Evolutionary conservation across 805 yeast species (phyloP).

Genomic region (Suhomyces tanzawaensis): DNA sequence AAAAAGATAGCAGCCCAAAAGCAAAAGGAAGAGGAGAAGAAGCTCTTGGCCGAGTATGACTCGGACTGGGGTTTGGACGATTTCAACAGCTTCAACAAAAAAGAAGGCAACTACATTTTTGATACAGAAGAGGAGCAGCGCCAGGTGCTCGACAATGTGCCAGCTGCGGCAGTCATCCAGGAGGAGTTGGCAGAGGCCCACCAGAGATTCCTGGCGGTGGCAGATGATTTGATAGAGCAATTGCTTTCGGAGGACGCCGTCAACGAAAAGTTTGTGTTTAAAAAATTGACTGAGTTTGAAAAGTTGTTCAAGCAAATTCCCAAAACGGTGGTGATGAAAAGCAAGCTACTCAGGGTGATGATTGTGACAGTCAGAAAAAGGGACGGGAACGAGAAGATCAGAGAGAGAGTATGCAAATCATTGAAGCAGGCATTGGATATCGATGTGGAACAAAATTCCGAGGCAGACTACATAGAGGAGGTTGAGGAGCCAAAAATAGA

Average conservation of each 20-base stretch:
- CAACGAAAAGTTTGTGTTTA: slow-evolving; percentile 16
- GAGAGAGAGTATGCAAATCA: slow-evolving; percentile 16
- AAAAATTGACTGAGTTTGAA: slow-evolving; percentile 16
- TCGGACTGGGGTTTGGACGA: slow-evolving; percentile 47
- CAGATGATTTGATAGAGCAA: slow-evolving; percentile 14
- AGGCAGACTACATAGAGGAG: slow-evolving; percentile 8
- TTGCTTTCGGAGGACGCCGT: slow-evolving; percentile 15
- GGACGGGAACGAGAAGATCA: slow-evolving; percentile 18
- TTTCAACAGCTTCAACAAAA: slow-evolving; percentile 21
- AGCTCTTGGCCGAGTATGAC: slow-evolving; percentile 20
- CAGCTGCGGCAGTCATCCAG: slow-evolving; percentile 21
- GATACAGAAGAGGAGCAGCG: slow-evolving; percentile 31
- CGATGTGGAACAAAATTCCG: slow-evolving; percentile 4
- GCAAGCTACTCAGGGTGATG: slow-evolving; percentile 30
- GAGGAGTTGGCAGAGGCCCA: slow-evolving; percentile 14
- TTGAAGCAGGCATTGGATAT: slow-evolving; percentile 13
- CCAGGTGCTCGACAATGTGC: slow-evolving; percentile 22
- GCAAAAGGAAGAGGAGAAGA: slow-evolving; percentile 13
- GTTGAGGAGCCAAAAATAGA: slow-evolving; percentile 5
- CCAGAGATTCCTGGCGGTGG: slow-evolving; percentile 16
- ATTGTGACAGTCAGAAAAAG: slow-evolving; percentile 32
- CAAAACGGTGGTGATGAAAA: slow-evolving; percentile 26
- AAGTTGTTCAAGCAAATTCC: slow-evolving; percentile 24
- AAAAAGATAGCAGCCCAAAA: slow-evolving; percentile 15
- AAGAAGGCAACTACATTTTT: slow-evolving; percentile 34